These are phyloP conservation scores for Alnus glutinosa DNA, from an alignment of 306 rosid species.

Conservation along the genomic window DNA sequence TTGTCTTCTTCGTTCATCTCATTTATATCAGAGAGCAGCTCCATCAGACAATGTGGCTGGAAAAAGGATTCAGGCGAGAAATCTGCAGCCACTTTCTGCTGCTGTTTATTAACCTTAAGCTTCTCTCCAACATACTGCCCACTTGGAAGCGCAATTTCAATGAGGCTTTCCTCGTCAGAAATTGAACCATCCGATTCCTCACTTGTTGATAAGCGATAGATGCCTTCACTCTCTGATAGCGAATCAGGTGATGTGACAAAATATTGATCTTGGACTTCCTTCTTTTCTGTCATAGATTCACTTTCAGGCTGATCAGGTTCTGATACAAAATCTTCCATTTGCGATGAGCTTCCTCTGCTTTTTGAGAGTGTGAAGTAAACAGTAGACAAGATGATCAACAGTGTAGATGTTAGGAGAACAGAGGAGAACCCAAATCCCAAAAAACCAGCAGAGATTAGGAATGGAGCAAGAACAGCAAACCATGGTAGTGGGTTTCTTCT, in stretches of 20 bases:
- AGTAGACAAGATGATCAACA: constrained; percentile 46
- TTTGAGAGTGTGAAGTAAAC: constrained; percentile 41
- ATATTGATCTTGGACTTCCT: constrained; percentile 25
- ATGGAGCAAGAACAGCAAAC: constrained; percentile 45
- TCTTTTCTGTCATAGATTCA: constrained; percentile 20
- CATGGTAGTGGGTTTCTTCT: constrained; percentile 56
- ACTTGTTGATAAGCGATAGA: constrained; percentile 40
- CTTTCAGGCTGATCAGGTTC: constrained; percentile 11
- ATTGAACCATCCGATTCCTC: constrained; percentile 79
- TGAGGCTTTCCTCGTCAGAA: constrained; percentile 94
- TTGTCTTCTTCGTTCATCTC: constrained; percentile 88
- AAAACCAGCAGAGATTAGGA: constrained; percentile 44
- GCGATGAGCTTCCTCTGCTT: constrained; percentile 25
- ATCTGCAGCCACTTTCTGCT: constrained; percentile 39
- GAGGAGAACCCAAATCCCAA: constrained; percentile 46
- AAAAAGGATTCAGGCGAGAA: constrained; percentile 42
- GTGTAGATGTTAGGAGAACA: constrained; percentile 43
- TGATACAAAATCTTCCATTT: constrained; percentile 30
- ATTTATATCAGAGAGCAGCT: constrained; percentile 70
- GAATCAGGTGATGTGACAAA: constrained; percentile 27
- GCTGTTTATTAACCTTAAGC: constrained; percentile 25
- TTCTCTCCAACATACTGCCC: constrained; percentile 50
- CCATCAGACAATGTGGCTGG: constrained; percentile 47
- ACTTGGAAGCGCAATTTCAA: constrained; percentile 78
- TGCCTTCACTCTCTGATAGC: constrained; percentile 46